Evolutionary conservation across 352 stramenopile genomes (phyloP).

Genomic region (Phytophthora pistaciae): DNA sequence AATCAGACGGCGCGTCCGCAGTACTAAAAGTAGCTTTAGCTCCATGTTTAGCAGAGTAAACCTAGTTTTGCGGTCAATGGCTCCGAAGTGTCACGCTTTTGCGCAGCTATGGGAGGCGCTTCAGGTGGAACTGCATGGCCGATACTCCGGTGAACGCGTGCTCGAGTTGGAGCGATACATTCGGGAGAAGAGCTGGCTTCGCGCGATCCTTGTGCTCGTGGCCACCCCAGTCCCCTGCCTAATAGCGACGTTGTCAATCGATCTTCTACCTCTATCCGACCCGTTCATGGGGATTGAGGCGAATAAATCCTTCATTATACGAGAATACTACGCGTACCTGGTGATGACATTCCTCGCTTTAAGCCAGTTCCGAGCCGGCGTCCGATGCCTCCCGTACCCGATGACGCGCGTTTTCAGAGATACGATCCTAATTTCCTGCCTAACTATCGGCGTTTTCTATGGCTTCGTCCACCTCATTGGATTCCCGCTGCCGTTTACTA

Average conservation of each 20-base stretch:
- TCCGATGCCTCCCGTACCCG: conserved; percentile 3
- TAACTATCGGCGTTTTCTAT: conserved; percentile 2
- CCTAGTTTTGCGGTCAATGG: not conserved
- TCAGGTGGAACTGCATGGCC: conserved; percentile 1
- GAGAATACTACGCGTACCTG: conserved; percentile 8
- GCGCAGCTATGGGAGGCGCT: not conserved
- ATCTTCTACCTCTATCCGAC: not conserved
- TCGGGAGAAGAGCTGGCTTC: not conserved
- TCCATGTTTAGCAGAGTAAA: not conserved
- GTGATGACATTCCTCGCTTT: conserved; percentile 13
- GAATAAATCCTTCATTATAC: not conserved
- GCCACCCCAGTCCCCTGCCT: not conserved
- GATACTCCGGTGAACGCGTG: conserved; percentile 3
- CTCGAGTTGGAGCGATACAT: not conserved
- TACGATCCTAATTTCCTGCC: not conserved
- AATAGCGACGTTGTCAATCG: conserved; percentile 2
- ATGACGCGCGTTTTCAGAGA: not conserved
- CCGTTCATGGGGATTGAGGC: not conserved
- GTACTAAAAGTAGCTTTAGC: not conserved
- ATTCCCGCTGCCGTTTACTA: conserved; percentile 24
- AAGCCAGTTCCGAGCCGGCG: conserved; percentile 9
- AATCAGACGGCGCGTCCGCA: too few species aligned
- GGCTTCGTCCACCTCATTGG: conserved; percentile 1
- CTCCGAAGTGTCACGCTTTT: not conserved
- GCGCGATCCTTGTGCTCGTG: not conserved